Base-by-base conservation (phyloP, 345 rosid genomes). In the Linum trigynum region DNA sequence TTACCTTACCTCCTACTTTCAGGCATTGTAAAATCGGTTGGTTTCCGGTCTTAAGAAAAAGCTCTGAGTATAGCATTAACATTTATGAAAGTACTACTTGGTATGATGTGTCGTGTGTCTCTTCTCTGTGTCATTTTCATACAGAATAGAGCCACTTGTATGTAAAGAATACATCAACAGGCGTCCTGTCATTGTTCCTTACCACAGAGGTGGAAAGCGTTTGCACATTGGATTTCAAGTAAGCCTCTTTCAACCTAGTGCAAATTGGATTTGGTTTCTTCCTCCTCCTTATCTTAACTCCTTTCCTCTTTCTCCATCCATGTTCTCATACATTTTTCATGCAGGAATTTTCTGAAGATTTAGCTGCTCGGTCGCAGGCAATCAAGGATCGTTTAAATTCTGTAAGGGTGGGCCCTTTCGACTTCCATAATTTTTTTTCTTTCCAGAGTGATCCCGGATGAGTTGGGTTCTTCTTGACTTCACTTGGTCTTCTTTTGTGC, bases 221-320 rank as follows among this genome's bases (percentile, higher is more conserved):
- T 69, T 94, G 88, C 99, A 94, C 65, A 90, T 91, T 72, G 97
- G 97, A 51, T 81, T 88, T 61, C 96, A 87, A 83, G 99, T 94
- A 75, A 53, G 68, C 55, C 23, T 40, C 40, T 67, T 59, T 43
- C 5, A 53, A 15, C 1, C 5, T 10, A 23, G 39, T 14, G 15
- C 43, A 61, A 39, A 57, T 39, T 16, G 38, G 55, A 7, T 2
- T 38, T 23, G 32, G 3, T 38, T 51, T 50, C 35, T 10, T 15
- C 38, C 10, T n/a, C 55, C n/a, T 38, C 10, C 38, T 55, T 32
- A 2, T n/a, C 69, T 12, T 45, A 36, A 23, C 32, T 23, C 59
- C 41, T 17, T 38, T 61, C 43, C 32, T 53, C 23, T 53, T 38
- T 63, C 40, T 32, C 23, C 48, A 55, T 56, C 64, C 14, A 48